Evolutionary conservation across 768 basidiomycete species (phyloP), one percentile per base, ranked within the genome.

Genomic region (Boletus rubropictus): DNA sequence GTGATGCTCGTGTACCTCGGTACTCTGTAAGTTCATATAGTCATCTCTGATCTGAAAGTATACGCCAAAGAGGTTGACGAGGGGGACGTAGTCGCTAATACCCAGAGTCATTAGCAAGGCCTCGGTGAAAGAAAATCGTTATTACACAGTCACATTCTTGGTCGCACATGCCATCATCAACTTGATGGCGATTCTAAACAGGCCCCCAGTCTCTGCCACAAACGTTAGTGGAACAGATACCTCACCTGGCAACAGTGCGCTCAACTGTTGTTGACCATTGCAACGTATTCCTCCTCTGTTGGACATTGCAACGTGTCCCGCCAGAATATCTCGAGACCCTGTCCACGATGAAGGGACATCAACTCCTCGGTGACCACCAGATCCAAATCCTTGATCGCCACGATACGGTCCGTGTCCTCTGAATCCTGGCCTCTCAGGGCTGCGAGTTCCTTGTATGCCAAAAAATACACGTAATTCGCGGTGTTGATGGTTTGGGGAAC

Each of bases 11-110:
- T 15, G n/a, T 56, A 91, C 92, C 74, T 93, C 81, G 15, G 78
- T 77, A 39, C 88, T 90, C 59, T 94, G 84, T 21, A 97, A 70
- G 58, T 97, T 97, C 88, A 95, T 91, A 38, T 93, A 87, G 64
- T 97, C 95, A 57, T 98, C 95, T n/a, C 93, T 72, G 55, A 98
- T 94, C 63, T 98, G 95, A 65, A 92, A 96, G 58, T 82, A 87
- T n/a, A 96, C 80, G 3, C 94, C 91, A 50, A 97, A 86, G 9
- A 96, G 78, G 64, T 96, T 96, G 52, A 95, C 89, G 2, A 98
- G 76, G 0, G 93, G 91, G 2, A 95, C 82, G 54, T 90, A 96
- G 65, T 97, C 82, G 9, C 90, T 96, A 49, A 32, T 2, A 28
- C 25, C 7, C 20, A 35, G 17, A 0, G 21, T 25, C 1, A 28